Conservation (phyloP, 2,329 filamentous ascomycete genomes). For the Diaporthe australafricana region DNA sequence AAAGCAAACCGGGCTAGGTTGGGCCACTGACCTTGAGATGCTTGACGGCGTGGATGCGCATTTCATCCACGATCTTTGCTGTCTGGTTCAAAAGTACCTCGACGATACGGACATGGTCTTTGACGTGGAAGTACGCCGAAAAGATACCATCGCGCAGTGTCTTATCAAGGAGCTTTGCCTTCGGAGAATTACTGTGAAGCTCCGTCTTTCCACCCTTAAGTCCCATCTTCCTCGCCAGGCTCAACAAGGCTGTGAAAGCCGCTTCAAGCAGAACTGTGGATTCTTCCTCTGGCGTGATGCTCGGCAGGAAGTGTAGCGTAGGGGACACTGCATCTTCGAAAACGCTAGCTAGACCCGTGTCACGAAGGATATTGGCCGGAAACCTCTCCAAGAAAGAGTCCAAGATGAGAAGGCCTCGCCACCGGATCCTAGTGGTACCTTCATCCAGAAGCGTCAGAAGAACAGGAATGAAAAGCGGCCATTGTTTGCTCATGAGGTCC, state of each 20-base stretch:
- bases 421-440: conserved; percentile 62
- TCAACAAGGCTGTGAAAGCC: conserved; percentile 75
- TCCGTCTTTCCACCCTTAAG: conserved; percentile 31
- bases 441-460: conserved; percentile 78
- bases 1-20: conserved; percentile 43
- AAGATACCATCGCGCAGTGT: conserved; percentile 68
- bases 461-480: conserved; percentile 77
- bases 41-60: conserved; percentile 74
- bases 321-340: conserved; percentile 78
- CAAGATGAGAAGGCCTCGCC: conserved; percentile 67
- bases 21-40: conserved; percentile 70
- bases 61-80: conserved; percentile 59
- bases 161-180: conserved; percentile 60
- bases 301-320: conserved; percentile 80
- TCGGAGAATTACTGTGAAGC: conserved; percentile 40
- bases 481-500: conserved; percentile 63
- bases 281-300: conserved; percentile 79
- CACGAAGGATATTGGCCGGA: conserved; percentile 63
- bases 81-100: conserved; percentile 66
- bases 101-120: conserved; percentile 68
- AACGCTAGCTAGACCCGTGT: conserved; percentile 74
- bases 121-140: conserved; percentile 66
- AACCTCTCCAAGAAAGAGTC: conserved; percentile 65
- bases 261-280: conserved; percentile 72
- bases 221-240: conserved; percentile 60